A percentile compares a stretch with the other conserved stretches of the same genome.
These are phyloP conservation scores for Xerocomellus amylosporus DNA, from an alignment of 768 basidiomycete genomes.

Conservation along the genomic window DNA sequence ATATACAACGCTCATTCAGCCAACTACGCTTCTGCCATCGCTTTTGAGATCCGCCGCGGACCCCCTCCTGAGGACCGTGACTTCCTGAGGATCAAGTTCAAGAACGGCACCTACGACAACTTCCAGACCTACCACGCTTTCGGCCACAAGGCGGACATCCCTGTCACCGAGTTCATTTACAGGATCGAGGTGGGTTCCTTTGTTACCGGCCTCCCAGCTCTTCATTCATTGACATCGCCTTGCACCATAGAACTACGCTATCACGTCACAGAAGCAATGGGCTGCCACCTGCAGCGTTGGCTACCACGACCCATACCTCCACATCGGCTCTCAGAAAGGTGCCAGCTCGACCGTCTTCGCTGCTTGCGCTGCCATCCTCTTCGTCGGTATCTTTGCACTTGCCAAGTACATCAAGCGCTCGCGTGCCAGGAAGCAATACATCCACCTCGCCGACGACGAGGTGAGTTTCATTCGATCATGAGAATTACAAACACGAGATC, in stretches of 20 bases:
- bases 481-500: slow-evolving; percentile 11
- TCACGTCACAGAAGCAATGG: slow-evolving; percentile 45
- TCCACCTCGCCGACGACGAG: slow-evolving; percentile 39
- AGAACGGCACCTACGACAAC: slow-evolving; percentile 66
- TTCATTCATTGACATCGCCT: slow-evolving; percentile 1
- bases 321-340: slow-evolving; percentile 32
- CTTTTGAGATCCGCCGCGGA: slow-evolving; percentile 76
- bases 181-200: slow-evolving; percentile 58
- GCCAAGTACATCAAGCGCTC: slow-evolving; percentile 37
- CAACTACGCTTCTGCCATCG: slow-evolving; percentile 69
- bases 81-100: slow-evolving; percentile 83
- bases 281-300: slow-evolving; percentile 38
- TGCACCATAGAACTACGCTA: slow-evolving; percentile 40
- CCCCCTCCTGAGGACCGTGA: slow-evolving; percentile 73
- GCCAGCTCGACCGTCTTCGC: slow-evolving; percentile 33
- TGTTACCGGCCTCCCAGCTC: neutral
- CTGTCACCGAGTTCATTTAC: slow-evolving; percentile 84
- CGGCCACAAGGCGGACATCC: slow-evolving; percentile 71
- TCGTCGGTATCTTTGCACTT: slow-evolving; percentile 33
- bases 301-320: slow-evolving; percentile 31
- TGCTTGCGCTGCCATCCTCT: slow-evolving; percentile 36
- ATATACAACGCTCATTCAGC: slow-evolving; percentile 41
- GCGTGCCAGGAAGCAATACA: slow-evolving; percentile 33
- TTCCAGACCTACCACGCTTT: slow-evolving; percentile 74
- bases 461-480: slow-evolving; percentile 21